Conservation (phyloP, 352 stramenopile genomes). For the Phytopythium ostracodes region DNA sequence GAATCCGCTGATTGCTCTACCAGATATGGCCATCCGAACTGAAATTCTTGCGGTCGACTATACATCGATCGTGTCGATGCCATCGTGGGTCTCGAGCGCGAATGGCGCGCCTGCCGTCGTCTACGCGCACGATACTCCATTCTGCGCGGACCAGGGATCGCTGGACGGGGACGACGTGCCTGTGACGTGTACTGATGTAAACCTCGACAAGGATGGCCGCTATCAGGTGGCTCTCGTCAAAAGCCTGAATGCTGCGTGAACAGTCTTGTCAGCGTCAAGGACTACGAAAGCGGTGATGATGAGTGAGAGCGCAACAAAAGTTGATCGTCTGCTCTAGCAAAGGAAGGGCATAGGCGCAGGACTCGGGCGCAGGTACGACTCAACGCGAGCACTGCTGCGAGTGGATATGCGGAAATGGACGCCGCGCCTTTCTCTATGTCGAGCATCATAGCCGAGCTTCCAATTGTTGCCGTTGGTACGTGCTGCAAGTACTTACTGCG, state of each 20-base stretch:
- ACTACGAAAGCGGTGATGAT: neutral
- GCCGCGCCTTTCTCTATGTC: no score
- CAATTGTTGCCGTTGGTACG: no score
- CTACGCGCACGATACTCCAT: conserved; percentile 11
- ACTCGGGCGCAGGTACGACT: no score
- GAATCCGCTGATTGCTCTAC: conserved; percentile 11
- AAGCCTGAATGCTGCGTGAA: neutral
- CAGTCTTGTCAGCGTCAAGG: neutral
- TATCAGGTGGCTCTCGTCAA: conserved; percentile 3
- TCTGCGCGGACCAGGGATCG: conserved; percentile 6
- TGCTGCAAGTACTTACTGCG: no score
- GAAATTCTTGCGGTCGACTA: conserved; percentile 13
- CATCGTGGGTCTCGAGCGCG: conserved; percentile 4
- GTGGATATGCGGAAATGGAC: neutral
- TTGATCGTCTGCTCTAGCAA: neutral
- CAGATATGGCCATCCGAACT: neutral
- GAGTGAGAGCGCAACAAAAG: neutral
- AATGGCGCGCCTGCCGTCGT: neutral
- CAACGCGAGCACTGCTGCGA: no score
- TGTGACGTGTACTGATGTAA: neutral
- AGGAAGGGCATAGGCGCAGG: no score
- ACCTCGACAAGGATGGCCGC: conserved; percentile 5
- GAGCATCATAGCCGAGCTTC: no score
- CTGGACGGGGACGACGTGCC: neutral
- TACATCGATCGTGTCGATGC: conserved; percentile 6